Evolutionary conservation across 805 yeast genomes (phyloP), one percentile per base, ranked within the genome.

Genomic region (Danielia reshetovae): DNA sequence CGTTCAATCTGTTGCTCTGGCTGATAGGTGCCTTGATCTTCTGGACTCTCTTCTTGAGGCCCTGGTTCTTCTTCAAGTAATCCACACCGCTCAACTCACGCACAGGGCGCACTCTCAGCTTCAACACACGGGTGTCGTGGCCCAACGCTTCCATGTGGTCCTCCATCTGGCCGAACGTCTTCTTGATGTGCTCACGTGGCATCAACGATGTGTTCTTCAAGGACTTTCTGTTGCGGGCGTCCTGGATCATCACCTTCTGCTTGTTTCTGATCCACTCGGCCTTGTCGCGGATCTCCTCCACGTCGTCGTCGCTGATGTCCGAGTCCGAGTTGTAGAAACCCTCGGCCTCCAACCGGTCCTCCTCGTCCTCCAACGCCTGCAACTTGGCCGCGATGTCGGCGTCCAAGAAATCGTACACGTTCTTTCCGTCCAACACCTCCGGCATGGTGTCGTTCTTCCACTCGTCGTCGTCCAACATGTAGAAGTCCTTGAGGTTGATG

Each of bases 401-500:
- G 55, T 93, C 99, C 60, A 93, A 74, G 81, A 85, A 93, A 65
- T 93, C 99, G 66, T 88, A 90, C 39, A 93, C 96, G 59, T 93
- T 93, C 70, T 79, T 84, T 66, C 99, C 99, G 55, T 93, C 88
- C 59, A 93, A 70, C 35, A 93, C 75, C 71, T 93, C 99, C 18
- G 99, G 99, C 87, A 93, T 87, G 43, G 83, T 75, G 63, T 93
- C 99, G 48, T 87, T 79, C 75, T 90, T 90, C 99, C 99, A 93
- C 46, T 86, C 94, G 34, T 90, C 97, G 58, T 93, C 90, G 49
- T 90, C 98, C 50, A 93, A 72, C 43, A 93, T 49, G 64, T 94
- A 93, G 55, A 81, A 84, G 57, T 90, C 97, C 60, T 88, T 86
- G 67, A 93, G 72, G 68, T 93, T 88, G 57, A 93, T 77, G 68